Conservation (phyloP, 108 stramenopile species). For the Conticribra weissflogii region DNA sequence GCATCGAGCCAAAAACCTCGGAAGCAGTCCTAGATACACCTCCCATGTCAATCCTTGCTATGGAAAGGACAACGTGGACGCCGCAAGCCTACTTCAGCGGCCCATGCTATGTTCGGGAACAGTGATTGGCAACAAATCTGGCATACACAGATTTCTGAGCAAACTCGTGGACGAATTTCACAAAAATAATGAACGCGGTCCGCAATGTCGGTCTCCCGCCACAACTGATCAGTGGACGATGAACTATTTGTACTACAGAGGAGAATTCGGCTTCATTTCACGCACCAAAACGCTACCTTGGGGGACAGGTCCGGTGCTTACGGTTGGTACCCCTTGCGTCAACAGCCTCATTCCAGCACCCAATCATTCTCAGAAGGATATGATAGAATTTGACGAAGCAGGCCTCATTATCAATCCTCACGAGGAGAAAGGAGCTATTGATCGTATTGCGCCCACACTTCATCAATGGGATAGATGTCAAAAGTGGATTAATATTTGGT, state of each 20-base stretch:
- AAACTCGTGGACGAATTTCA: constrained; percentile 72
- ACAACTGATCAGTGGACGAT: constrained; percentile 81
- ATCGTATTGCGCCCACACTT: constrained; percentile 36
- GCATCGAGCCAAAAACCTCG: constrained; percentile 41
- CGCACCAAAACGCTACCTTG: constrained; percentile 44
- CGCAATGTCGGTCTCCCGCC: constrained; percentile 55
- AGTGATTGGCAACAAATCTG: constrained; percentile 66
- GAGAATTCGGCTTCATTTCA: constrained; percentile 41
- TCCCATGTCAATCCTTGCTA: constrained; percentile 35
- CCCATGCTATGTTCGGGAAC: constrained; percentile 84
- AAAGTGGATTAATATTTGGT: constrained; percentile 39
- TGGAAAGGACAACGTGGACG: constrained; percentile 32
- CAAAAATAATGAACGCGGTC: constrained; percentile 38
- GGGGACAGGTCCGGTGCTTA: constrained; percentile 52
- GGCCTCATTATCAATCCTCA: constrained; percentile 44
- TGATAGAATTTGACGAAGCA: constrained; percentile 38
- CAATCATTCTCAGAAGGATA: constrained; percentile 22
- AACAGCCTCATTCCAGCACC: constrained; percentile 6
- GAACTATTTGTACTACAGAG: constrained; percentile 77
- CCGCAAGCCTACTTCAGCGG: constrained; percentile 55
- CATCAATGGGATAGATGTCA: constrained; percentile 52
- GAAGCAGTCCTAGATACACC: constrained; percentile 24
- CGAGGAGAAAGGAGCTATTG: constrained; percentile 23
- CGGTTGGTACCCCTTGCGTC: constrained; percentile 48
- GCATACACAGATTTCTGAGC: constrained; percentile 66